phyloP scores from a whole-genome alignment of 2,329 filamentous ascomycete species.

The Penicillium digitatum region DNA sequence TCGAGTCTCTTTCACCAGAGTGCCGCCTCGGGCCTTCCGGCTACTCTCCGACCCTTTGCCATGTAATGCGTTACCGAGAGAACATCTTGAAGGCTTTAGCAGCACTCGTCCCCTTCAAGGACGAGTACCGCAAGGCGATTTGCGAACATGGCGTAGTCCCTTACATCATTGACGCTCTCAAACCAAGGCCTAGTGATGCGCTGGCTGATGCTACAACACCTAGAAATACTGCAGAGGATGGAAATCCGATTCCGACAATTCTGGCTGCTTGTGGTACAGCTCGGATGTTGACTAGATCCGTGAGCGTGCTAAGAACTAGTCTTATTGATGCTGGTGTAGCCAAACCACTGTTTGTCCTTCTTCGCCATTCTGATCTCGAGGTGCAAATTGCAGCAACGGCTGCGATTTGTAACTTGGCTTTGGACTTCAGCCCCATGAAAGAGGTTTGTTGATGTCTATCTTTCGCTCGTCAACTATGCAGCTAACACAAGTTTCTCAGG shows the following conservation, averaged over 20 bases:
- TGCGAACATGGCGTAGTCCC: conserved; percentile 76
- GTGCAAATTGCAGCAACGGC: conserved; percentile 83
- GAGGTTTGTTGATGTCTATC: conserved; percentile 56
- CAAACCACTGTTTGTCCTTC: conserved; percentile 68
- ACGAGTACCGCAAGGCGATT: conserved; percentile 76
- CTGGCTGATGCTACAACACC: conserved; percentile 27
- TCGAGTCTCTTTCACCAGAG: conserved; percentile 30
- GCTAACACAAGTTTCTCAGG: conserved; percentile 43
- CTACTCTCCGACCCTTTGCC: conserved; percentile 57
- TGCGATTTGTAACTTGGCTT: conserved; percentile 76
- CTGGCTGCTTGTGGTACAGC: conserved; percentile 80
- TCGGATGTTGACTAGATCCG: conserved; percentile 76
- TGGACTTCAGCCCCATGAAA: conserved; percentile 88
- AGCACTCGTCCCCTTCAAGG: conserved; percentile 75
- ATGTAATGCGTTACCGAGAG: conserved; percentile 73
- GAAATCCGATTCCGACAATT: conserved; percentile 74
- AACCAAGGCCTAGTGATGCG: conserved; percentile 46
- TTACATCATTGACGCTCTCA: conserved; percentile 80
- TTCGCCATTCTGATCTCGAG: conserved; percentile 70
- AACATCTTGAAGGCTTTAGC: conserved; percentile 73
- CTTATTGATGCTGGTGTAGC: conserved; percentile 82
- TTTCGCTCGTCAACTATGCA: background rate
- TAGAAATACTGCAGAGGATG: conserved; percentile 53
- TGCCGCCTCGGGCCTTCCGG: conserved; percentile 59
- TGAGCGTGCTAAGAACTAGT: conserved; percentile 77